Evolutionary conservation across 2,329 filamentous ascomycete species (phyloP).

Genomic region (Ilyonectria destructans): DNA sequence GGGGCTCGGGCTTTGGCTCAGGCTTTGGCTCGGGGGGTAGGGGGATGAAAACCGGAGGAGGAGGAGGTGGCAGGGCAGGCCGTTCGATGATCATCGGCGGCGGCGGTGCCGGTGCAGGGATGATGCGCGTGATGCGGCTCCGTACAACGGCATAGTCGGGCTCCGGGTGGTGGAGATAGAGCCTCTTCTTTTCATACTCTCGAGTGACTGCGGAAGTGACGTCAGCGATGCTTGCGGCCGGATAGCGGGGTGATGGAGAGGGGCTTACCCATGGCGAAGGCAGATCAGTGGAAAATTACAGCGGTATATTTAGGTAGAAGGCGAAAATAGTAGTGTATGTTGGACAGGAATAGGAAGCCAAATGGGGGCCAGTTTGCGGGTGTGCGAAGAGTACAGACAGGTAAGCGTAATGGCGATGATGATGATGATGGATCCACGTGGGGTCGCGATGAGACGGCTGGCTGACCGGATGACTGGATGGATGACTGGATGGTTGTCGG

Average conservation of each 20-base stretch:
- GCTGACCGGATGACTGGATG: slow-evolving; percentile 18
- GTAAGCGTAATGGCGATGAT: neutral
- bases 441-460: slow-evolving; percentile 31
- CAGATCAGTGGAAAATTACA: slow-evolving; percentile 25
- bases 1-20: slow-evolving; percentile 36
- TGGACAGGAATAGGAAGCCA: neutral
- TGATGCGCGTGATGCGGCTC: slow-evolving; percentile 57
- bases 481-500: slow-evolving; percentile 29
- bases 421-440: slow-evolving; percentile 34
- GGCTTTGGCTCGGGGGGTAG: slow-evolving; percentile 17
- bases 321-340: neutral
- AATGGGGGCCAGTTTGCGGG: neutral
- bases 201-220: slow-evolving; percentile 47
- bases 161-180: slow-evolving; percentile 61
- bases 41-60: slow-evolving; percentile 36
- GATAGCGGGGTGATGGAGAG: slow-evolving; percentile 17
- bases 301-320: slow-evolving; percentile 21
- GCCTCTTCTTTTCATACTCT: slow-evolving; percentile 58
- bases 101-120: slow-evolving; percentile 54
- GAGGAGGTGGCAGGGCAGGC: slow-evolving; percentile 47
- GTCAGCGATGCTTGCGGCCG: slow-evolving; percentile 44
- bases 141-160: slow-evolving; percentile 57
- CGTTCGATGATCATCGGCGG: slow-evolving; percentile 42
- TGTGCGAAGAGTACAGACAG: neutral
- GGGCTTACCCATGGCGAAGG: slow-evolving; percentile 46